Evolutionary conservation across 2,329 filamentous ascomycete genomes (phyloP).

Genomic region (Chrysosporium queenslandicum): DNA sequence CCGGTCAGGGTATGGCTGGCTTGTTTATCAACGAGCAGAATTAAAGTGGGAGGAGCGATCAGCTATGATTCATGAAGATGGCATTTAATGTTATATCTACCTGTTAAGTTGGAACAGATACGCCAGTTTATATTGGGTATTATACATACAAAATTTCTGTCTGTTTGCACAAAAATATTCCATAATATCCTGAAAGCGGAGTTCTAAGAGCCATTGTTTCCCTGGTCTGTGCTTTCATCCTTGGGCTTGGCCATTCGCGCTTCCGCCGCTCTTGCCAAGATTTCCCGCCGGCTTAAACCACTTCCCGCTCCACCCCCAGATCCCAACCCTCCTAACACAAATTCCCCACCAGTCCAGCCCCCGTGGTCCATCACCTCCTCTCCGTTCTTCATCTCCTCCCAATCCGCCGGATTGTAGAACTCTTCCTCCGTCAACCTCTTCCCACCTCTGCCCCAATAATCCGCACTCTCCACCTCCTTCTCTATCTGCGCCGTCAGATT

Average conservation of each 20-base stretch:
- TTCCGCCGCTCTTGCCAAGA: slow-evolving; percentile 64
- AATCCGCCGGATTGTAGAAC: slow-evolving; percentile 51
- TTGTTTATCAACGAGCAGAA: slow-evolving; percentile 55
- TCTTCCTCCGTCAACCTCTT: slow-evolving; percentile 49
- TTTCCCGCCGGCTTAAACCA: slow-evolving; percentile 59
- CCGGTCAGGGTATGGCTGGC: slow-evolving; percentile 57
- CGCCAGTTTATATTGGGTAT: no score
- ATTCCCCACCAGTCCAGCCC: slow-evolving; percentile 70
- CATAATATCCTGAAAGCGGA: no score
- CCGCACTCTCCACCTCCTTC: slow-evolving; percentile 66
- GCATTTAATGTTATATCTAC: no score
- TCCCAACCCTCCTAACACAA: slow-evolving; percentile 52
- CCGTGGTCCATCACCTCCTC: slow-evolving; percentile 54
- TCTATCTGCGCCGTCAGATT: slow-evolving; percentile 78
- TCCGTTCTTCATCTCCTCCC: slow-evolving; percentile 40
- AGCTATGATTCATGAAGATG: neutral
- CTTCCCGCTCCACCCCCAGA: slow-evolving; percentile 29
- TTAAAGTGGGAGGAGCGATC: neutral
- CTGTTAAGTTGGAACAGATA: no score
- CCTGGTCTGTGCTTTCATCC: slow-evolving; percentile 29
- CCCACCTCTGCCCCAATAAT: slow-evolving; percentile 74
- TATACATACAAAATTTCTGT: no score
- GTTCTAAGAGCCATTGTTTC: slow-evolving; percentile 7
- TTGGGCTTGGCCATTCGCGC: slow-evolving; percentile 50
- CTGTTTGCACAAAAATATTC: no score